Evolutionary conservation across 176 grass and related monocot genomes (phyloP).

Genomic region (Pontederia crassipes): DNA sequence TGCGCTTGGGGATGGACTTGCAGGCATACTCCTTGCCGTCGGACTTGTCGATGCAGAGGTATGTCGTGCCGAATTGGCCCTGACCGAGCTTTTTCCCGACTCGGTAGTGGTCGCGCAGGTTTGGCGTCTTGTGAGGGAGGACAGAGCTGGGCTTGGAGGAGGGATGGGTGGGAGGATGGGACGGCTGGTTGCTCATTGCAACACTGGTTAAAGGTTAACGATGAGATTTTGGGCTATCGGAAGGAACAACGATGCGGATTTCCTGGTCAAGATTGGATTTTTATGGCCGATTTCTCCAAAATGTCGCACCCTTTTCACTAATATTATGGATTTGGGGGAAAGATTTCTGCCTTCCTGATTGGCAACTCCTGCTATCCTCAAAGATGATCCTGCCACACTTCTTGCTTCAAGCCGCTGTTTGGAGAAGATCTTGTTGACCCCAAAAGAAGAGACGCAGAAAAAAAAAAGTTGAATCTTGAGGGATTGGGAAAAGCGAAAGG

Average conservation of each 20-base stretch:
- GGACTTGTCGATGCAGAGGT: conserved; percentile 64
- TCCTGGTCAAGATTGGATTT: not conserved
- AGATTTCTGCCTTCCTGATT: no score
- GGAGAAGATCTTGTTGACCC: no score
- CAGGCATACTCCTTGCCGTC: conserved; percentile 72
- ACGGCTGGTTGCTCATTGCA: conserved; percentile 1
- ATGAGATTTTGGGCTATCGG: not conserved
- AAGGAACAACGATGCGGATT: not conserved
- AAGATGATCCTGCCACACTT: no score
- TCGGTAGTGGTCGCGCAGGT: conserved; percentile 81
- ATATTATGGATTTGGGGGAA: not conserved
- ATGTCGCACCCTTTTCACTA: not conserved
- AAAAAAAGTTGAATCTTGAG: no score
- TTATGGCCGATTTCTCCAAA: not conserved
- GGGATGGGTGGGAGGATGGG: not conserved
- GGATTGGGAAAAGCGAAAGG: no score
- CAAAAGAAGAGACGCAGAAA: no score
- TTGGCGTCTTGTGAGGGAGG: conserved; percentile 86
- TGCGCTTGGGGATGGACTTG: conserved; percentile 97
- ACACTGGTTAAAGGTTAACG: no score
- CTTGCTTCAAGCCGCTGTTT: no score
- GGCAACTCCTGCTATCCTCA: no score
- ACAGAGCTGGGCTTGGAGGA: conserved; percentile 48
- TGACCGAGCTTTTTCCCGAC: conserved; percentile 94
- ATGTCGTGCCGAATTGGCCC: conserved; percentile 93